A percentile compares a stretch with the other conserved stretches of the same genome.
Conservation (phyloP, 2,329 filamentous ascomycete genomes). For the Diaporthe humulicola region DNA sequence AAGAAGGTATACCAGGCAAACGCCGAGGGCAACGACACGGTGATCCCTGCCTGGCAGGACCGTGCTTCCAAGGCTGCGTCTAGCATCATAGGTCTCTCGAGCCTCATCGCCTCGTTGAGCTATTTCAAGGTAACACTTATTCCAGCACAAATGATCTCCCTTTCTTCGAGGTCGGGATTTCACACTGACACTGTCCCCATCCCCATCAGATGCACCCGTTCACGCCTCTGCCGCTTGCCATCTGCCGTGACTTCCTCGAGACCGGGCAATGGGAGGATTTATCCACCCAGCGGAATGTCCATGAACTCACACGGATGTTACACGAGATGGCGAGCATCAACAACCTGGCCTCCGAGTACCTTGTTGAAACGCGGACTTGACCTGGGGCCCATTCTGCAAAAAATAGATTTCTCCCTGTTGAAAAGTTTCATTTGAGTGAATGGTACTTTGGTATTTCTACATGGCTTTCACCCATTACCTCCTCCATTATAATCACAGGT, state of each 20-base stretch:
- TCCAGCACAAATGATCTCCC: not conserved
- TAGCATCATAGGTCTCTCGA: not conserved
- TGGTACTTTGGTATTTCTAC: too few species aligned
- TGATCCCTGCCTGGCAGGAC: not conserved
- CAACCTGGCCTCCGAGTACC: not conserved
- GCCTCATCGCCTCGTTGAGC: not conserved
- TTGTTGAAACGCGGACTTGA: not conserved
- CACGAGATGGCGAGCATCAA: not conserved
- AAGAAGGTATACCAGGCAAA: conserved; percentile 3
- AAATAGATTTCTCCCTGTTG: not conserved
- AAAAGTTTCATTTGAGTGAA: not conserved
- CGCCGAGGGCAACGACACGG: not conserved
- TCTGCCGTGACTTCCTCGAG: not conserved
- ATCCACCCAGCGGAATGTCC: not conserved
- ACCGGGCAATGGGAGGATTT: not conserved
- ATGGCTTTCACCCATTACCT: too few species aligned
- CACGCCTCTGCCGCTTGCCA: not conserved
- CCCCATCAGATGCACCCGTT: not conserved
- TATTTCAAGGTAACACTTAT: not conserved
- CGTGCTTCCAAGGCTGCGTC: not conserved
- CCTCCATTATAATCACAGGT: too few species aligned
- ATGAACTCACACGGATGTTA: not conserved
- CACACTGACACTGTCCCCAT: not conserved
- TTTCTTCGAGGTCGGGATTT: not conserved
- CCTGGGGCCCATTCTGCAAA: not conserved